A percentile compares a stretch with the other conserved stretches of the same genome.
phyloP scores from a whole-genome alignment of 306 rosid species.

The Lathyrus aphaca region DNA sequence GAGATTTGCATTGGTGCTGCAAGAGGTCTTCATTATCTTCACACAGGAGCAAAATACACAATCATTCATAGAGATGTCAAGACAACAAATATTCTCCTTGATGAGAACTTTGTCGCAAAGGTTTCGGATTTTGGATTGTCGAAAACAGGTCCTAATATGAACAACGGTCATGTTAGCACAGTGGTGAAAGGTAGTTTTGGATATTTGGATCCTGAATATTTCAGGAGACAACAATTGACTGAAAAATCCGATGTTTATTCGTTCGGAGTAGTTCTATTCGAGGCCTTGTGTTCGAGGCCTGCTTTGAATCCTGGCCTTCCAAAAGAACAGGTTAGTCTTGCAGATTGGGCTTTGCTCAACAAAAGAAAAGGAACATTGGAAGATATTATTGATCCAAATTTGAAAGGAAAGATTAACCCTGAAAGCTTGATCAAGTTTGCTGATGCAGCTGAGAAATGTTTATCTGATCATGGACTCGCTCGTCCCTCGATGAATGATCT shows the following conservation, averaged over 20 bases:
- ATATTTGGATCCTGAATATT: constrained; percentile 62
- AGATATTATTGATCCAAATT: constrained; percentile 52
- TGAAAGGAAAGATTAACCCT: constrained; percentile 48
- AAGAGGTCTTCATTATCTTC: constrained; percentile 70
- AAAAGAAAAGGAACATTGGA: constrained; percentile 52
- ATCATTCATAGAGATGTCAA: constrained; percentile 68
- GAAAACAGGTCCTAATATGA: constrained; percentile 60
- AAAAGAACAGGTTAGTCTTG: constrained; percentile 59
- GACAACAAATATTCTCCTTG: constrained; percentile 58
- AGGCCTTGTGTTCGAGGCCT: constrained; percentile 55
- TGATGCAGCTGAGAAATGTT: constrained; percentile 58
- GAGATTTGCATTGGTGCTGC: constrained; percentile 68
- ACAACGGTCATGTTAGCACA: constrained; percentile 55
- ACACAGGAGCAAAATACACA: constrained; percentile 59
- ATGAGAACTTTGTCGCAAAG: constrained; percentile 62
- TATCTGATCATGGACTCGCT: constrained; percentile 49
- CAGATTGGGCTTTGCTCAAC: constrained; percentile 55
- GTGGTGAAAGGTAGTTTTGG: constrained; percentile 69
- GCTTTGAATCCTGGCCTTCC: constrained; percentile 53
- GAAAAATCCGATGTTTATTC: constrained; percentile 64
- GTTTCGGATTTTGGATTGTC: constrained; percentile 65
- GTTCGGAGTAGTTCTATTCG: constrained; percentile 62
- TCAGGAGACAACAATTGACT: constrained; percentile 62
- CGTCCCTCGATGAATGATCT: constrained; percentile 67
- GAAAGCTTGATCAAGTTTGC: constrained; percentile 57